phyloP scores from a whole-genome alignment of 106 monocot genomes.

The Dioscorea alata region DNA sequence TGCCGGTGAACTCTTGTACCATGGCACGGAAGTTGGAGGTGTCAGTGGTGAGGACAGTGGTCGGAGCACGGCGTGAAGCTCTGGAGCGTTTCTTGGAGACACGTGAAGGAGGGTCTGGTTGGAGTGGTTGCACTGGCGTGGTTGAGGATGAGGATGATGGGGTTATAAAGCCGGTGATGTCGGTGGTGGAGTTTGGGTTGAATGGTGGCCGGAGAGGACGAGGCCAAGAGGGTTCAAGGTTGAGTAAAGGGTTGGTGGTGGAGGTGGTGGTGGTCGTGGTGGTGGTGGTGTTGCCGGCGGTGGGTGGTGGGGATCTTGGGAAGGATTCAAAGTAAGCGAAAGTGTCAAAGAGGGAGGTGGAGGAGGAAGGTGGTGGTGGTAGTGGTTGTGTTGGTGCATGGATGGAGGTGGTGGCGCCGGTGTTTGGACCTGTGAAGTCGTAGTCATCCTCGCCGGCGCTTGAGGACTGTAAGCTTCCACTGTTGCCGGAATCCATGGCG shows the following conservation, averaged over 20 bases:
- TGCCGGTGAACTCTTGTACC: conserved; percentile 96
- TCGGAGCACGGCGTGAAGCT: conserved; percentile 68
- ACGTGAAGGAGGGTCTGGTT: conserved; percentile 8
- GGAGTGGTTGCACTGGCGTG: background rate
- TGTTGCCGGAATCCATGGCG: conserved; percentile 50
- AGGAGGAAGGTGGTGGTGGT: background rate
- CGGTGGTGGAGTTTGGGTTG: conserved; percentile 11
- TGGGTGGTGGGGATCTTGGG: background rate
- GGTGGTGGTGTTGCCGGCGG: background rate
- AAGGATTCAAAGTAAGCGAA: background rate
- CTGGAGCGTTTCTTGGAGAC: conserved; percentile 60
- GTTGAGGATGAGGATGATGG: background rate
- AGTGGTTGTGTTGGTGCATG: conserved; percentile 4
- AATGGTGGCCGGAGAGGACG: background rate
- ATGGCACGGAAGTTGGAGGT: conserved; percentile 92
- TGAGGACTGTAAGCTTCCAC: conserved; percentile 67
- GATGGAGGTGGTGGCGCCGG: background rate
- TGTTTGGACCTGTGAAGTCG: too few species aligned
- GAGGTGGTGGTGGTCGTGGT: background rate
- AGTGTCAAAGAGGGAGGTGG: conserved; percentile 4
- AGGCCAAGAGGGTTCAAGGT: background rate
- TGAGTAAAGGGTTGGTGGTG: conserved; percentile 6
- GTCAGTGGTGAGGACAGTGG: conserved; percentile 89
- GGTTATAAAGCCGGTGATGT: background rate
- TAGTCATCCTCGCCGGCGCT: conserved; percentile 56